Conservation (phyloP, 2,329 filamentous ascomycete species). For the Epichloe uncinata region DNA sequence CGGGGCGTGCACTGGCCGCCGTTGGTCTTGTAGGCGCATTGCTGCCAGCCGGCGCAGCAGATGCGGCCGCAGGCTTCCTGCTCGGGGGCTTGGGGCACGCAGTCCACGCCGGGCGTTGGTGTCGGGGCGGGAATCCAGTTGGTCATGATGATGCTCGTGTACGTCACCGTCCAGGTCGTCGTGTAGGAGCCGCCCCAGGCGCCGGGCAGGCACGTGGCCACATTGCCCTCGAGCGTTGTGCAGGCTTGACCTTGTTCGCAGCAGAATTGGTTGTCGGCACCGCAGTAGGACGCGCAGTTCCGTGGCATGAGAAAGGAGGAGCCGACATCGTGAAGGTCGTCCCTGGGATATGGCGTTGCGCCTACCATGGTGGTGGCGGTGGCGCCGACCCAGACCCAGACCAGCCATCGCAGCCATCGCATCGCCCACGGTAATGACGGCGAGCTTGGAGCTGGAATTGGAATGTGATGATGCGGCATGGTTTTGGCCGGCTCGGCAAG, state of each 20-base stretch:
- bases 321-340: conserved; percentile 33
- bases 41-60: conserved; percentile 59
- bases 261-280: conserved; percentile 41
- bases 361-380: conserved; percentile 19
- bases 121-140: conserved; percentile 31
- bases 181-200: conserved; percentile 27
- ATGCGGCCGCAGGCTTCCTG: conserved; percentile 52
- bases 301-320: conserved; percentile 37
- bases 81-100: conserved; percentile 35
- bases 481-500: not conserved
- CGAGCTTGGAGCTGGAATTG: not conserved
- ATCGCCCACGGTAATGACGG: conserved; percentile 4
- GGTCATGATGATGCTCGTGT: conserved; percentile 45
- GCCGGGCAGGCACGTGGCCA: conserved; percentile 35
- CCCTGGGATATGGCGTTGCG: conserved; percentile 35
- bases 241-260: conserved; percentile 36
- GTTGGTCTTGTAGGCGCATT: conserved; percentile 37
- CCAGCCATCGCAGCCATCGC: conserved; percentile 8
- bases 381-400: conserved; percentile 21
- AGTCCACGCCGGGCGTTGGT: conserved; percentile 31
- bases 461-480: conserved; percentile 1
- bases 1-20: conserved; percentile 44
- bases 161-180: conserved; percentile 49
- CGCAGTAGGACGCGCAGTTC: conserved; percentile 39
- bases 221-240: conserved; percentile 32